phyloP scores from a whole-genome alignment of 371 early-diverging fungal genomes.

The Mycotypha africana region DNA sequence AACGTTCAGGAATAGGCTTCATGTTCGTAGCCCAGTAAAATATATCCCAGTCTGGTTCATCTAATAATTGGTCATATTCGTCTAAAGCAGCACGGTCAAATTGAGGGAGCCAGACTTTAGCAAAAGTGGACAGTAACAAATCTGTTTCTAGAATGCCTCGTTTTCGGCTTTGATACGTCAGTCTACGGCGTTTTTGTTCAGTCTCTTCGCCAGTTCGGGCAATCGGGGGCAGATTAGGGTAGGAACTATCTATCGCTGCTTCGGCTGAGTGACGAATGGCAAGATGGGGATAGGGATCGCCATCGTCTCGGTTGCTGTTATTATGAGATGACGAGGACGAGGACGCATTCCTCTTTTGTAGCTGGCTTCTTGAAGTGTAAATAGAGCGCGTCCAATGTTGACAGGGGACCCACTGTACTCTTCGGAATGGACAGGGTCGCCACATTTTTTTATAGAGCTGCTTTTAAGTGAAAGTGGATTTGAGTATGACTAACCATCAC shows the following conservation, averaged over 20 bases:
- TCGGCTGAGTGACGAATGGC: constrained; percentile 42
- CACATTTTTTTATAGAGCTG: no score
- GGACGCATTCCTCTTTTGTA: no score
- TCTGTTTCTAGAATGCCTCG: constrained; percentile 95
- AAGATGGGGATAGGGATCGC: constrained; percentile 43
- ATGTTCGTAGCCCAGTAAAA: constrained; percentile 86
- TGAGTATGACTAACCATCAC: no score
- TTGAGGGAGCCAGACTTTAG: constrained; percentile 50
- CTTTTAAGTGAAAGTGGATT: no score
- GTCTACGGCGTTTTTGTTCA: constrained; percentile 70
- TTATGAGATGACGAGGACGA: no score
- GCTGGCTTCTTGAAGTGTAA: no score
- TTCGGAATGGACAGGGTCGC: no score
- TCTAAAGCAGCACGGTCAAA: constrained; percentile 57
- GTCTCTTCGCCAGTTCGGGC: constrained; percentile 59
- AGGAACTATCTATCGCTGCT: constrained; percentile 43
- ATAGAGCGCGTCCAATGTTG: no score
- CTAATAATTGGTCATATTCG: constrained; percentile 79
- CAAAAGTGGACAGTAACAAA: constrained; percentile 86
- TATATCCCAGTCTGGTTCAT: constrained; percentile 96
- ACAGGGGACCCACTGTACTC: no score
- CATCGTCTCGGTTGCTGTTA: no score
- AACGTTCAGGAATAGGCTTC: constrained; percentile 56
- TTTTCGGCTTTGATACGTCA: constrained; percentile 89
- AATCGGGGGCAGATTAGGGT: constrained; percentile 58